These are phyloP conservation scores for Lolium multiflorum DNA, from an alignment of 176 grass and related monocot species.

Conservation along the genomic window DNA sequence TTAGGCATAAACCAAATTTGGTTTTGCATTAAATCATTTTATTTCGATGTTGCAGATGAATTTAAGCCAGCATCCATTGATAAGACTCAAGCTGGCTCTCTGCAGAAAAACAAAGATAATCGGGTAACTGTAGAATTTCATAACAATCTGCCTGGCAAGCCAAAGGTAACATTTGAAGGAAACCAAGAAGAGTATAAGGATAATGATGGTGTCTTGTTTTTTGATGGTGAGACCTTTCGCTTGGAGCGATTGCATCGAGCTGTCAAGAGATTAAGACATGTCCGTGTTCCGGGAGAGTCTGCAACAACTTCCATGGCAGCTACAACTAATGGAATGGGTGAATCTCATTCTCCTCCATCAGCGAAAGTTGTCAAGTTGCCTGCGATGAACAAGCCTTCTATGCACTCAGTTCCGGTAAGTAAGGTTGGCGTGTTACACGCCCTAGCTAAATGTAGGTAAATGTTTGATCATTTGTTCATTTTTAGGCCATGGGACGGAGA, in stretches of 20 bases:
- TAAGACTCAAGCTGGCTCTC: slow-evolving; percentile 83
- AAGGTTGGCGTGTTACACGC: slow-evolving; percentile 37
- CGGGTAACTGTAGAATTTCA: slow-evolving; percentile 94
- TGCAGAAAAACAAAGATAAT: slow-evolving; percentile 94
- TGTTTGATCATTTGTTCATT: slow-evolving; percentile 31
- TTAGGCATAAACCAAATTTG: slow-evolving; percentile 23
- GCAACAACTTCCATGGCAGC: slow-evolving; percentile 51
- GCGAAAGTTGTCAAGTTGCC: slow-evolving; percentile 65
- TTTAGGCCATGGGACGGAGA: slow-evolving; percentile 16
- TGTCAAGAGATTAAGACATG: slow-evolving; percentile 92
- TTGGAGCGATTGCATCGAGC: slow-evolving; percentile 86
- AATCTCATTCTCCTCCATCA: slow-evolving; percentile 81
- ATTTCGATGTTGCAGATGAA: slow-evolving; percentile 70
- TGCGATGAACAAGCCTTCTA: slow-evolving; percentile 51
- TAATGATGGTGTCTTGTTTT: slow-evolving; percentile 92
- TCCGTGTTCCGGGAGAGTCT: slow-evolving; percentile 80
- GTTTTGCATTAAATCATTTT: background rate
- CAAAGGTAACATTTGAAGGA: slow-evolving; percentile 90
- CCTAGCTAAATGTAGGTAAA: slow-evolving; percentile 34
- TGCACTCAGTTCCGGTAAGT: slow-evolving; percentile 72
- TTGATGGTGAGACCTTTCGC: slow-evolving; percentile 82
- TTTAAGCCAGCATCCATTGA: slow-evolving; percentile 99
- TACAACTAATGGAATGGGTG: slow-evolving; percentile 51
- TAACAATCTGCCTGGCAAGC: slow-evolving; percentile 91
- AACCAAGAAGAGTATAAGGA: slow-evolving; percentile 97